These are phyloP conservation scores for Torulaspora maleeae DNA, from an alignment of 805 yeast species.

Conservation along the genomic window DNA sequence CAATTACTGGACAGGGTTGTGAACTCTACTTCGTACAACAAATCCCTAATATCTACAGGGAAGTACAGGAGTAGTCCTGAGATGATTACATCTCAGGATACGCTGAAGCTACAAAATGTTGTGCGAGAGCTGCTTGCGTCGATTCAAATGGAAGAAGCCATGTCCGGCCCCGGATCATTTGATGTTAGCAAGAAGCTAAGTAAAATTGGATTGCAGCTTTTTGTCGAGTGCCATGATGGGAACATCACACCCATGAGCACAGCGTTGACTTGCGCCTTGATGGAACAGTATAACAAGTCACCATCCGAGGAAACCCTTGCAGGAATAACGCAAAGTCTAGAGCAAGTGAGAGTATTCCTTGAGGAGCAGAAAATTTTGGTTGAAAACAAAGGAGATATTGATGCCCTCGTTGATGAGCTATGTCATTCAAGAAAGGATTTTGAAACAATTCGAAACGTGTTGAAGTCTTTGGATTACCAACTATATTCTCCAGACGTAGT, in stretches of 20 bases:
- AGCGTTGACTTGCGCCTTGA: conserved; percentile 14
- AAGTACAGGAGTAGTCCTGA: conserved; percentile 25
- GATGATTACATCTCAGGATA: conserved; percentile 22
- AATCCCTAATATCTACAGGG: conserved; percentile 22
- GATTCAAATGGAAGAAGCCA: conserved; percentile 21
- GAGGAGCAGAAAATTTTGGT: conserved; percentile 15
- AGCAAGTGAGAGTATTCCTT: conserved; percentile 15
- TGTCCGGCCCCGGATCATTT: conserved; percentile 1
- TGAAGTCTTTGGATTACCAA: conserved; percentile 26
- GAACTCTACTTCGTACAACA: conserved; percentile 22
- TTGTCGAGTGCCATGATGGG: conserved; percentile 20
- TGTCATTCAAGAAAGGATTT: conserved; percentile 15
- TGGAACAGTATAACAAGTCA: conserved; percentile 19
- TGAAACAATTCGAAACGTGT: conserved; percentile 17
- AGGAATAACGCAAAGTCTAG: conserved; percentile 17
- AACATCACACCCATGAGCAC: conserved; percentile 23
- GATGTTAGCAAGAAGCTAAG: conserved; percentile 20
- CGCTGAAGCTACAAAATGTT: conserved; percentile 18
- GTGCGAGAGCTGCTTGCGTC: conserved; percentile 21
- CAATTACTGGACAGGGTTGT: conserved; percentile 21
- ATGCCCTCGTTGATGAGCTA: conserved; percentile 19
- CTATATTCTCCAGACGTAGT: conserved; percentile 30
- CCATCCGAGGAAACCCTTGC: conserved; percentile 16
- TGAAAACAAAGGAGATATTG: conserved; percentile 14
- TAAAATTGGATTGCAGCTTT: conserved; percentile 28